These are phyloP conservation scores for Aspergillus japonicus DNA, from an alignment of 2,329 filamentous ascomycete genomes.

Conservation along the genomic window DNA sequence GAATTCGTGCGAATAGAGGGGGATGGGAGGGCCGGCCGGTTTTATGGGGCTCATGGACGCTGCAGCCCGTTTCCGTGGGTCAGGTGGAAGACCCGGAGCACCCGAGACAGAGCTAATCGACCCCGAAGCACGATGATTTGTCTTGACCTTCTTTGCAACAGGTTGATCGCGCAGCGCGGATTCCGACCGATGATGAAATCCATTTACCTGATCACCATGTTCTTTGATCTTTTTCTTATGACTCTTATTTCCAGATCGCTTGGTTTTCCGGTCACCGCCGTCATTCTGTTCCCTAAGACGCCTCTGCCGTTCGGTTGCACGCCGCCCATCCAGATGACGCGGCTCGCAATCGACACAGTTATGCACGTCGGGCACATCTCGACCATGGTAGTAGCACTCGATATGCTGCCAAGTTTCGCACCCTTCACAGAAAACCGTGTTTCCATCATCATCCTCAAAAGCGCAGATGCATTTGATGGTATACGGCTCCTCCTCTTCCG, in stretches of 20 bases:
- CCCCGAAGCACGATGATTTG: constrained; percentile 73
- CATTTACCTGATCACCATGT: constrained; percentile 37
- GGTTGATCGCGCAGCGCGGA: constrained; percentile 51
- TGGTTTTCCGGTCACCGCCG: constrained; percentile 67
- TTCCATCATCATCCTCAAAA: constrained; percentile 92
- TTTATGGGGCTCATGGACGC: constrained; percentile 73
- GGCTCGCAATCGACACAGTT: constrained; percentile 88
- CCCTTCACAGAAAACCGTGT: constrained; percentile 91
- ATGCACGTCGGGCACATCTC: constrained; percentile 73
- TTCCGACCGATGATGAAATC: constrained; percentile 61
- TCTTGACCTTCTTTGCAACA: constrained; percentile 75
- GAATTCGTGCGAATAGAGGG: constrained; percentile 72
- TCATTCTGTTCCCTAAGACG: constrained; percentile 59
- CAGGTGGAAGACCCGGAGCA: constrained; percentile 64
- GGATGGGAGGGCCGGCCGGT: constrained; percentile 58
- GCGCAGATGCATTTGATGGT: constrained; percentile 98
- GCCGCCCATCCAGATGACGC: constrained; percentile 68
- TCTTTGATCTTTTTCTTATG: constrained; percentile 88
- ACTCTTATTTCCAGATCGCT: constrained; percentile 73
- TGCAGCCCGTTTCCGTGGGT: constrained; percentile 60
- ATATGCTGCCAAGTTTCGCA: constrained; percentile 99
- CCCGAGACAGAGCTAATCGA: constrained; percentile 69
- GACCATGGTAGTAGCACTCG: constrained; percentile 87
- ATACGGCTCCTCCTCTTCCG: constrained; percentile 58
- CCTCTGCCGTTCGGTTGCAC: constrained; percentile 71